Evolutionary conservation across 495 filamentous ascomycete genomes (phyloP).

Genomic region (Monascus purpureus): DNA sequence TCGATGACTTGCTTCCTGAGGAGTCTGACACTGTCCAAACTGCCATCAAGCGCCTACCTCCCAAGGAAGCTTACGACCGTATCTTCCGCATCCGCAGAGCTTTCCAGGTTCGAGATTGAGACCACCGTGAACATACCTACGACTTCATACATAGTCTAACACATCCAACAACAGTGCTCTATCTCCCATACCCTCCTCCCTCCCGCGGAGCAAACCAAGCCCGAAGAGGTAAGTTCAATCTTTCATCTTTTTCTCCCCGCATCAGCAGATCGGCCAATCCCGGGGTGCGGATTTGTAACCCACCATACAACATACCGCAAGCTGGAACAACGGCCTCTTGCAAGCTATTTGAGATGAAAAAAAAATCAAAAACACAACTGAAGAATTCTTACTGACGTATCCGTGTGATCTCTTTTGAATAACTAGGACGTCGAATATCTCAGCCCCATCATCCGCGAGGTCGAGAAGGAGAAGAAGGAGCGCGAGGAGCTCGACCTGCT

Average conservation of each 20-base stretch:
- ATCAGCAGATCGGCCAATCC: constrained; percentile 22
- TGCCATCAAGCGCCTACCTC: constrained; percentile 78
- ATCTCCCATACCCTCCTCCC: constrained; percentile 79
- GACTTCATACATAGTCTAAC: constrained; percentile 11
- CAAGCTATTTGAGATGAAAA: no score
- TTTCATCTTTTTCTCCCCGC: constrained; percentile 11
- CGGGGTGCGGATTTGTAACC: constrained; percentile 30
- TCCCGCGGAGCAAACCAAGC: constrained; percentile 65
- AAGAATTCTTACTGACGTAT: no score
- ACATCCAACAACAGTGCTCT: constrained; percentile 44
- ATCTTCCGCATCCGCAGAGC: constrained; percentile 92
- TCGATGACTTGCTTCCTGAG: constrained; percentile 87
- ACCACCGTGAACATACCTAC: constrained; percentile 2
- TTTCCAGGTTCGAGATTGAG: constrained; percentile 55
- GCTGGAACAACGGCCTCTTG: no score
- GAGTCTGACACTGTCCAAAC: constrained; percentile 73
- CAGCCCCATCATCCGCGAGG: constrained; percentile 64
- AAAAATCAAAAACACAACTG: no score
- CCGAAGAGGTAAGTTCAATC: constrained; percentile 44
- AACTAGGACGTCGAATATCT: constrained; percentile 76
- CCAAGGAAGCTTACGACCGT: constrained; percentile 89
- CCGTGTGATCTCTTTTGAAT: no score
- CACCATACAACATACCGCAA: constrained; percentile 4
- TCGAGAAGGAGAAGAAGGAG: constrained; percentile 73
- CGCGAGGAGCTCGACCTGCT: constrained; percentile 70